These are phyloP conservation scores for Podila horticola DNA, from an alignment of 192 early-diverging fungal species.

Conservation along the genomic window DNA sequence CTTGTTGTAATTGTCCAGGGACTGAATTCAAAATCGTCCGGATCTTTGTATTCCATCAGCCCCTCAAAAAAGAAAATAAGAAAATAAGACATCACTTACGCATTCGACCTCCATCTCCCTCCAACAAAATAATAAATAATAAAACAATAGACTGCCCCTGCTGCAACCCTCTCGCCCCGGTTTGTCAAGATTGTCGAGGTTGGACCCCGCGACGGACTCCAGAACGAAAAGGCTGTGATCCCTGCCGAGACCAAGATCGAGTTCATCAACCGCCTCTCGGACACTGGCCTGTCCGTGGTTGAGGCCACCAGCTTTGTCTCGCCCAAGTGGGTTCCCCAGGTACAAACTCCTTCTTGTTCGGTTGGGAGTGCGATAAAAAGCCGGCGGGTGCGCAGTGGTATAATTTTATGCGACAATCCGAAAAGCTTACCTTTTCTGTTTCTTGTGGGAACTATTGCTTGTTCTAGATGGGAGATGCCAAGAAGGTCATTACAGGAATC, in stretches of 20 bases:
- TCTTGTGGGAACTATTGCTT: slow-evolving; percentile 1
- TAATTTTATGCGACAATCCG: too few relatives aligned
- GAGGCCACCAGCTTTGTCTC: slow-evolving; percentile 96
- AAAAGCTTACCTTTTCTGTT: background rate
- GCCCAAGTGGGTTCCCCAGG: slow-evolving; percentile 96
- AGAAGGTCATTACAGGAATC: slow-evolving; percentile 79
- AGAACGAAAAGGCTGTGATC: slow-evolving; percentile 91
- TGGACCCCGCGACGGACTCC: slow-evolving; percentile 95
- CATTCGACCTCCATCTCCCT: background rate
- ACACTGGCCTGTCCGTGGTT: slow-evolving; percentile 83
- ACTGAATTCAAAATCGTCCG: too few relatives aligned
- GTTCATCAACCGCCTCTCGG: slow-evolving; percentile 86
- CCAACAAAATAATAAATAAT: background rate
- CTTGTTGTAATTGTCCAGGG: too few relatives aligned
- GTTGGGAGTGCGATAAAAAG: too few relatives aligned
- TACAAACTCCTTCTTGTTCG: slow-evolving; percentile 24
- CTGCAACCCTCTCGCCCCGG: slow-evolving; percentile 23
- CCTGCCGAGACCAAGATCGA: slow-evolving; percentile 85
- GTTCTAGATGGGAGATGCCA: slow-evolving; percentile 86
- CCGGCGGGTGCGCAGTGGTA: too few relatives aligned
- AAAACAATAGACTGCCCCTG: slow-evolving; percentile 14
- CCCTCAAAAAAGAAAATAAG: too few relatives aligned
- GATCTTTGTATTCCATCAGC: too few relatives aligned
- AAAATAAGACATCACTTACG: too few relatives aligned
- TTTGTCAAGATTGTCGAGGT: slow-evolving; percentile 94